These are phyloP conservation scores for Moniliella sp. DNA, from an alignment of 1,284 basidiomycete genomes.

Conservation along the genomic window DNA sequence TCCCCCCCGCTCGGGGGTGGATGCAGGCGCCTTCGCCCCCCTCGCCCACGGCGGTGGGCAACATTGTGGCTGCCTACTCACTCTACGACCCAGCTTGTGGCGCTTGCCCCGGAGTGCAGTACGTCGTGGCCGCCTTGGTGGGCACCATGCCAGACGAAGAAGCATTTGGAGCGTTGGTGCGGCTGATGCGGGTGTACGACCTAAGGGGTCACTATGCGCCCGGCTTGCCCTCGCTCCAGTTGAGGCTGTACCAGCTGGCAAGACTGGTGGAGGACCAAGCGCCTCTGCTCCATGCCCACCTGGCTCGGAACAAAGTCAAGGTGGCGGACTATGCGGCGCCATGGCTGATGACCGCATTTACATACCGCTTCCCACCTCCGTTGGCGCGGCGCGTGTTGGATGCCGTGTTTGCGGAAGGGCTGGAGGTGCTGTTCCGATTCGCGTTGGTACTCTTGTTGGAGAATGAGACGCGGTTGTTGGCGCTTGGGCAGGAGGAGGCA, in stretches of 20 bases:
- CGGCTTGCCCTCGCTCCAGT: slow-evolving; percentile 72
- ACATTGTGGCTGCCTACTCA: slow-evolving; percentile 55
- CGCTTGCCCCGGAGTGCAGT: slow-evolving; percentile 73
- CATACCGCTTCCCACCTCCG: slow-evolving; percentile 64
- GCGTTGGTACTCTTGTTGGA: slow-evolving; percentile 64
- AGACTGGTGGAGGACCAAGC: slow-evolving; percentile 73
- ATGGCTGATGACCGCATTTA: slow-evolving; percentile 67
- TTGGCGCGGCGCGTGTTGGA: slow-evolving; percentile 87
- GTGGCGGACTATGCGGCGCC: slow-evolving; percentile 76
- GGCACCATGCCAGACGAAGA: slow-evolving; percentile 97
- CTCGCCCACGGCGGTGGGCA: no score
- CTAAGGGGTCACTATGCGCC: slow-evolving; percentile 62
- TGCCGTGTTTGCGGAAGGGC: slow-evolving; percentile 78
- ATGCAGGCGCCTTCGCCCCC: no score
- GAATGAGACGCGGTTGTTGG: slow-evolving; percentile 48
- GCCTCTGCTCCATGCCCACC: slow-evolving; percentile 71
- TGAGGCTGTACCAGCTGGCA: slow-evolving; percentile 75
- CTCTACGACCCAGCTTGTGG: slow-evolving; percentile 85
- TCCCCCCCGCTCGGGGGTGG: no score
- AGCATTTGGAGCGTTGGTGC: slow-evolving; percentile 81
- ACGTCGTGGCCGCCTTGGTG: slow-evolving; percentile 75
- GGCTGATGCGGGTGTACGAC: slow-evolving; percentile 92
- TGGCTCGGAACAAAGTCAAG: slow-evolving; percentile 71
- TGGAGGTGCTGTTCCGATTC: slow-evolving; percentile 90
- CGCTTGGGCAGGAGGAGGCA: slow-evolving; percentile 17